Evolutionary conservation across 768 basidiomycete species (phyloP).

Genomic region (Albatrellus ellisii): DNA sequence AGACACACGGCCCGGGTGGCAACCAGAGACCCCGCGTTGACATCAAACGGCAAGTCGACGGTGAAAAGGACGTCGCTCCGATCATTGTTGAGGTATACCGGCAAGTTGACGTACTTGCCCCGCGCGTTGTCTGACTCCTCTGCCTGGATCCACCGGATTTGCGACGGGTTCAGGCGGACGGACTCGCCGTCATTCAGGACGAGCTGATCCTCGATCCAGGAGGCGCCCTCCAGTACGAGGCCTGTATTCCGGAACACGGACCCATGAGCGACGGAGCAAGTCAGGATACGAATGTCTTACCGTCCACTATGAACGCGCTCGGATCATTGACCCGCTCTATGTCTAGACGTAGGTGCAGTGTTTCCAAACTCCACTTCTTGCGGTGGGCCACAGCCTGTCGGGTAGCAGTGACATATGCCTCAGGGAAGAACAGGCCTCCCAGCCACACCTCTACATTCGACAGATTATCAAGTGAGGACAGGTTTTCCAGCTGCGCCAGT

Average conservation of each 20-base stretch:
- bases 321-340: conserved; percentile 71
- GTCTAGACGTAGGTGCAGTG: conserved; percentile 65
- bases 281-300: too few species aligned
- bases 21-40: conserved; percentile 50
- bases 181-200: conserved; percentile 77
- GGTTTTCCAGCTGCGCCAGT: conserved; percentile 67
- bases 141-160: conserved; percentile 75
- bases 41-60: conserved; percentile 70
- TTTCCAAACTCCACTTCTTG: conserved; percentile 88
- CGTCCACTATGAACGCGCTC: conserved; percentile 76
- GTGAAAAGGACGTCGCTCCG: conserved; percentile 87
- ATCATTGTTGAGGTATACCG: conserved; percentile 86
- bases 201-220: conserved; percentile 56
- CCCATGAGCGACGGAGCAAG: too few species aligned
- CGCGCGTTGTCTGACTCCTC: conserved; percentile 26
- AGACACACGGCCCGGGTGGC: conserved; percentile 86
- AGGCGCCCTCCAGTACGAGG: conserved; percentile 76
- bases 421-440: conserved; percentile 91
- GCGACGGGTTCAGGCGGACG: conserved; percentile 68
- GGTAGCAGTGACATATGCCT: conserved; percentile 92
- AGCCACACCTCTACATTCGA: conserved; percentile 78
- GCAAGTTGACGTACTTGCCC: conserved; percentile 54
- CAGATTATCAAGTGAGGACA: conserved; percentile 50
- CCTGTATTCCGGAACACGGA: too few species aligned
- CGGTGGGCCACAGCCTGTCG: conserved; percentile 91